Conservation (phyloP, 2,329 filamentous ascomycete species). For the Zopfia rhizophila region DNA sequence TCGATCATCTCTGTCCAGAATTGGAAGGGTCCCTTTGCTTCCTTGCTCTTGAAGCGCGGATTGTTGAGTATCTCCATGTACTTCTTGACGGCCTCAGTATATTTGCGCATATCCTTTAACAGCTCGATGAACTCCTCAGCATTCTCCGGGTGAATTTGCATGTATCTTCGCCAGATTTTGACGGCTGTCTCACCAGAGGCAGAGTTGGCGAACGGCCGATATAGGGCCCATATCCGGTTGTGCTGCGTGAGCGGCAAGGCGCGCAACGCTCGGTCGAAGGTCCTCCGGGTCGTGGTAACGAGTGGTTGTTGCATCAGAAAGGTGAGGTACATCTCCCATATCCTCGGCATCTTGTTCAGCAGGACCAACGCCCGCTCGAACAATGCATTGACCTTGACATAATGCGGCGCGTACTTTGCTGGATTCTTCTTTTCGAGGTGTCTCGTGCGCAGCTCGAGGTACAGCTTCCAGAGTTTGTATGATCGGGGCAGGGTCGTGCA, state of each 20-base stretch:
- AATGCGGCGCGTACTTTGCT: constrained; percentile 81
- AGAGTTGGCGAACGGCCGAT: constrained; percentile 89
- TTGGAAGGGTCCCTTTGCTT: constrained; percentile 94
- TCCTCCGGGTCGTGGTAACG: constrained; percentile 83
- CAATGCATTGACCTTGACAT: constrained; percentile 90
- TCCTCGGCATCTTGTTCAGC: constrained; percentile 97
- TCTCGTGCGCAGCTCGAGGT: constrained; percentile 83
- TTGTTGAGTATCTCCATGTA: constrained; percentile 96
- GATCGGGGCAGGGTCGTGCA: constrained; percentile 90
- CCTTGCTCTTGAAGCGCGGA: constrained; percentile 87
- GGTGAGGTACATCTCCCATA: constrained; percentile 97
- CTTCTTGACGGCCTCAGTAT: constrained; percentile 88
- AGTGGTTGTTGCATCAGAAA: constrained; percentile 94
- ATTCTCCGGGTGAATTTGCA: constrained; percentile 96
- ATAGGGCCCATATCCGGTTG: constrained; percentile 93
- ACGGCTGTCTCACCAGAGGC: constrained; percentile 90
- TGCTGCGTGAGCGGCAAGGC: constrained; percentile 95
- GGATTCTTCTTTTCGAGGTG: constrained; percentile 87
- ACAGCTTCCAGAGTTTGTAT: constrained; percentile 99
- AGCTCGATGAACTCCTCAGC: constrained; percentile 95
- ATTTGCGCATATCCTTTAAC: constrained; percentile 80
- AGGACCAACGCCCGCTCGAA: constrained; percentile 93
- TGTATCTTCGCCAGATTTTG: constrained; percentile 93
- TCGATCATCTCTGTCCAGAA: constrained; percentile 99
- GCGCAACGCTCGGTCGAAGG: constrained; percentile 91